Percentiles rank a stretch among this genome's conserved stretches.
phyloP scores from a whole-genome alignment of 352 stramenopile species.

The Pythium phragmiticola region DNA sequence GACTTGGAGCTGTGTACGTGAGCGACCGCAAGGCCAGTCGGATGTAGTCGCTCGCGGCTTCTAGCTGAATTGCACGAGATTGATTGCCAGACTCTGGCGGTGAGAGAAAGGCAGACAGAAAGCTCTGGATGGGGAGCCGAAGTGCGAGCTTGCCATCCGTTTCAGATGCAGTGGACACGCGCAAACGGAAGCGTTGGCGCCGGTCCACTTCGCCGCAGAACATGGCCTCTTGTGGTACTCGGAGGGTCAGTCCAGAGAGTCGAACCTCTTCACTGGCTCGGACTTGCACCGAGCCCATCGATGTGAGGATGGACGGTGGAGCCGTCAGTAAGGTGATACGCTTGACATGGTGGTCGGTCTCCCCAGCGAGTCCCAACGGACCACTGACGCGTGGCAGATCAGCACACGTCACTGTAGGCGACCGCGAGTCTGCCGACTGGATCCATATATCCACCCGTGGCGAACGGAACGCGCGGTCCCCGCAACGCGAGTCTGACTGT shows the following conservation, averaged over 20 bases:
- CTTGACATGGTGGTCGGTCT: neutral
- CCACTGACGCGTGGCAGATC: neutral
- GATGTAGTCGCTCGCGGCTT: slow-evolving; percentile 13
- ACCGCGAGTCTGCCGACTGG: neutral
- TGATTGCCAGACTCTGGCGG: neutral
- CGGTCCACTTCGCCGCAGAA: neutral
- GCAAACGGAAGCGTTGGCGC: neutral
- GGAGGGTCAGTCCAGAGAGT: neutral
- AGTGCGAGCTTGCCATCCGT: neutral
- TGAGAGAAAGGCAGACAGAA: neutral
- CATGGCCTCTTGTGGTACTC: neutral
- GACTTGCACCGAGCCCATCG: neutral
- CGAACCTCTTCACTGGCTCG: neutral
- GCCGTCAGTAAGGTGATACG: neutral
- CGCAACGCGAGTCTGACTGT: neutral
- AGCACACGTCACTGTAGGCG: neutral
- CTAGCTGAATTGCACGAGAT: neutral
- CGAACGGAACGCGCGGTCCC: neutral
- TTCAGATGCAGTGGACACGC: neutral
- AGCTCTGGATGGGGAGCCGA: neutral
- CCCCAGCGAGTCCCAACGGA: neutral
- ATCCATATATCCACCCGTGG: slow-evolving; percentile 15
- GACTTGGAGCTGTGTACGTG: neutral
- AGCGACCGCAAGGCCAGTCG: slow-evolving; percentile 9
- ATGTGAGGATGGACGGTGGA: neutral